Evolutionary conservation across 2,329 filamentous ascomycete species (phyloP).

Genomic region (Phialemoniopsis sp.): DNA sequence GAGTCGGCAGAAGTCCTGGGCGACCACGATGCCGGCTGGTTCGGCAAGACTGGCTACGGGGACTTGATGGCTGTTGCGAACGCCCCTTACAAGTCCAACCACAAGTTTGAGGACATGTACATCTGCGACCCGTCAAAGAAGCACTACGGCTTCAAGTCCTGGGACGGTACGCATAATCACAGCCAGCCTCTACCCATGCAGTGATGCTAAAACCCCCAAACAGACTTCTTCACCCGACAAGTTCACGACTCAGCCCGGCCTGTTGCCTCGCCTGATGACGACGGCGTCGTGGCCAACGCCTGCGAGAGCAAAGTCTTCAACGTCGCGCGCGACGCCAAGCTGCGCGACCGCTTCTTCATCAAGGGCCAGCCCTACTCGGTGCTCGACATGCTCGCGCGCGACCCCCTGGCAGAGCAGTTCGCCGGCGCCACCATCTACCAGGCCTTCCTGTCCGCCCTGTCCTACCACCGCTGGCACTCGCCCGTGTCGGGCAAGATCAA

Average conservation of each 20-base stretch:
- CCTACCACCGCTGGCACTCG: slow-evolving; percentile 69
- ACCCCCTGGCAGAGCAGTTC: slow-evolving; percentile 49
- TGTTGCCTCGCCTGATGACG: slow-evolving; percentile 50
- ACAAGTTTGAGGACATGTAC: slow-evolving; percentile 57
- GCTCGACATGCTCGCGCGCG: slow-evolving; percentile 57
- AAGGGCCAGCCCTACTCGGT: slow-evolving; percentile 67
- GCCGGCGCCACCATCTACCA: slow-evolving; percentile 65
- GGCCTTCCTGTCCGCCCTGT: slow-evolving; percentile 62
- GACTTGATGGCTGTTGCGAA: slow-evolving; percentile 51
- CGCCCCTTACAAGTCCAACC: slow-evolving; percentile 29
- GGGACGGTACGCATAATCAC: slow-evolving; percentile 50
- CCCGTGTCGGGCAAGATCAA: slow-evolving; percentile 60
- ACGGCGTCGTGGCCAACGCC: slow-evolving; percentile 52
- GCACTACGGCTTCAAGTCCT: slow-evolving; percentile 59
- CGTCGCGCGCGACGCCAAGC: slow-evolving; percentile 41
- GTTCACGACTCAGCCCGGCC: slow-evolving; percentile 53
- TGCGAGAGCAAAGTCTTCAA: slow-evolving; percentile 62
- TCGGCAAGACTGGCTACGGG: slow-evolving; percentile 40
- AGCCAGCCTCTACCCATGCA: too few species aligned
- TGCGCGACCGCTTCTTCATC: slow-evolving; percentile 62
- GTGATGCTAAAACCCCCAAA: too few species aligned
- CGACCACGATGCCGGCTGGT: slow-evolving; percentile 45
- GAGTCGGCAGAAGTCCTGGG: slow-evolving; percentile 49
- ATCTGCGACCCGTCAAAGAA: slow-evolving; percentile 50
- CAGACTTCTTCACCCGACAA: slow-evolving; percentile 58